Base-by-base conservation (phyloP, 768 basidiomycete species). In the Boletus edulis region DNA sequence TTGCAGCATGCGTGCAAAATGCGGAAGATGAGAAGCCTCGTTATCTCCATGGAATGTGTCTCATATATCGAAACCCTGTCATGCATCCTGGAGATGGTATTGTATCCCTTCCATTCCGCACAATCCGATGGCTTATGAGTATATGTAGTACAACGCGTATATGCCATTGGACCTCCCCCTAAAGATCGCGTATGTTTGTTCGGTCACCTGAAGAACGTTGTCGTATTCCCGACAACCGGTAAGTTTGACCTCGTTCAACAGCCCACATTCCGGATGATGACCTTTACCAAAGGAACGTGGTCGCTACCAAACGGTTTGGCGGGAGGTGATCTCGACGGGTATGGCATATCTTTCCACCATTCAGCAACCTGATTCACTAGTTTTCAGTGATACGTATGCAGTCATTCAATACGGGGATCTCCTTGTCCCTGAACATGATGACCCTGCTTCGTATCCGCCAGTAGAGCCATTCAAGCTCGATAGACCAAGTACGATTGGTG, bases 321-420 rank as follows among this genome's bases (percentile, higher is more conserved):
- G 3, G 87, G 88, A 38, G 89, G 89, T 1, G 89, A 91, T 72
- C 71, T 91, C 17, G 89, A 91, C 54, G 88, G 88, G 86, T 87
- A 65, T 32, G 52, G 1, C 0, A 32, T 12, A 2, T 13, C 14
- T 35, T 5, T 49, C 37, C 15, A 17, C 8, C 3, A 32, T 18
- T 5, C 13, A 15, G 31, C 7, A 20, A 10, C 22, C 1, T 12
- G n/a, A 27, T 17, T 18, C 20, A 32, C 15, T 13, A 8, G 15
- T 24, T 43, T 35, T 17, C 22, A 87, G 87, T 6, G 87, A 90
- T 59, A 60, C 75, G 17, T 89, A 83, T 63, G 76, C 80, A 10
- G 71, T 91, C n/a, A 81, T 84, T 42, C 74, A 73, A 35, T 74
- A 85, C 48, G 73, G 73, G 9, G 69, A 76, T 8, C 70, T 91